Evolutionary conservation across 306 rosid species (phyloP).

Genomic region (Citrullus colocynthis): DNA sequence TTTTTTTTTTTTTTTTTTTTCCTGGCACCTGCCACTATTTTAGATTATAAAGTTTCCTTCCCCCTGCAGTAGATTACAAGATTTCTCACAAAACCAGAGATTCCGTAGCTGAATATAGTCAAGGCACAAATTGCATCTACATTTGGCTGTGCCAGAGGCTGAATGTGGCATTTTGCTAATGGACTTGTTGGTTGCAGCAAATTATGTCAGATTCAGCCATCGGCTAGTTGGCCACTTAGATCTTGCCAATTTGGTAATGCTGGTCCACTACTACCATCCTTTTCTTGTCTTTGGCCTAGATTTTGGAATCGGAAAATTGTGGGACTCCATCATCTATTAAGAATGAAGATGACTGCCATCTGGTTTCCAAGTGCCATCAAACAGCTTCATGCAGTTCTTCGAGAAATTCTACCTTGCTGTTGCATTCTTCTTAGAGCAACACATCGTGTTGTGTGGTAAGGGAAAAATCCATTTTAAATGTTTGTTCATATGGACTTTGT

Average conservation of each 20-base stretch:
- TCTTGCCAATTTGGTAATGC: not conserved
- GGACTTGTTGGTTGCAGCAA: not conserved
- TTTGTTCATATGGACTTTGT: not conserved
- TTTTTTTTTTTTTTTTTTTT: not conserved
- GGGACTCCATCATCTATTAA: not conserved
- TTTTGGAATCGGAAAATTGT: not conserved
- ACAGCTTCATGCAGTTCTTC: not conserved
- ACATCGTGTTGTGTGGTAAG: not conserved
- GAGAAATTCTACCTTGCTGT: not conserved
- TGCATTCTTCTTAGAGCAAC: not conserved
- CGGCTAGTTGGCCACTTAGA: not conserved
- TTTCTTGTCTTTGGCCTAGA: not conserved
- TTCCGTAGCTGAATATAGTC: not conserved
- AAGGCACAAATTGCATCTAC: not conserved
- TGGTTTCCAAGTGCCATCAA: not conserved
- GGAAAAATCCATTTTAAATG: not conserved
- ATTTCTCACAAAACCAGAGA: not conserved
- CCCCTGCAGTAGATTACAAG: constrained; percentile 7
- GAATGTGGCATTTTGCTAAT: constrained; percentile 1
- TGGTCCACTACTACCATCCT: not conserved
- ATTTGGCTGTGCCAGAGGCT: not conserved
- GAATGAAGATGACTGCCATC: not conserved
- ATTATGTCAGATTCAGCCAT: not conserved
- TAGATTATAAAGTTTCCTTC: constrained; percentile 4
- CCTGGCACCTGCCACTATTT: not conserved